Evolutionary conservation across 805 yeast genomes (phyloP).

Genomic region (Blastobotrys terrestris): DNA sequence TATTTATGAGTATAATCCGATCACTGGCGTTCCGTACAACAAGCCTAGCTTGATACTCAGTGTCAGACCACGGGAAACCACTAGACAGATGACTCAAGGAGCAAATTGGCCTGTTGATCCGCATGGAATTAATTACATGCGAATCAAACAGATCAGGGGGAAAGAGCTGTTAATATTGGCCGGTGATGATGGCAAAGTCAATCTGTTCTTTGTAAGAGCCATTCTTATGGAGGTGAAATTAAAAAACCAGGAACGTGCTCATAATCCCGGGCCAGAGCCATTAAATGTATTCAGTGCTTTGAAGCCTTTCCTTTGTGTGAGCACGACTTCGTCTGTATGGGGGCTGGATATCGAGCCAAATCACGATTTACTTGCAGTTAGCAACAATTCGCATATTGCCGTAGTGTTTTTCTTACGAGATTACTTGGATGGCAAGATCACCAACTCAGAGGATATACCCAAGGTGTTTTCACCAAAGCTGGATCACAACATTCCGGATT

Average conservation of each 20-base stretch:
- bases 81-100: constrained; percentile 36
- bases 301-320: background rate
- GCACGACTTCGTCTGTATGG: constrained; percentile 45
- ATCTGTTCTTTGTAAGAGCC: constrained; percentile 30
- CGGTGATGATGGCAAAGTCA: constrained; percentile 49
- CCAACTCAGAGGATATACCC: constrained; percentile 9
- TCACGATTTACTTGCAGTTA: constrained; percentile 38
- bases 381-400: constrained; percentile 50
- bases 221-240: constrained; percentile 22
- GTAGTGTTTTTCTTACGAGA: constrained; percentile 31
- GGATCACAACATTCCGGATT: constrained; percentile 52
- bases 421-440: constrained; percentile 23
- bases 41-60: constrained; percentile 33
- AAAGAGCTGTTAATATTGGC: constrained; percentile 44
- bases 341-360: constrained; percentile 44
- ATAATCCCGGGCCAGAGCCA: constrained; percentile 15
- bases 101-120: constrained; percentile 51
- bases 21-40: constrained; percentile 22
- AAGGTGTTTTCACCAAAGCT: constrained; percentile 36
- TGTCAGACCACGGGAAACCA: constrained; percentile 38
- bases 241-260: background rate
- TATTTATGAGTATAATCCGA: constrained; percentile 5
- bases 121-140: constrained; percentile 50
- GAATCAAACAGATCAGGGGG: constrained; percentile 33
- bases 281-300: constrained; percentile 20